Evolutionary conservation across 129 eudicot species (phyloP), one percentile per base, ranked within the genome.

Genomic region (Flaveria robusta): DNA sequence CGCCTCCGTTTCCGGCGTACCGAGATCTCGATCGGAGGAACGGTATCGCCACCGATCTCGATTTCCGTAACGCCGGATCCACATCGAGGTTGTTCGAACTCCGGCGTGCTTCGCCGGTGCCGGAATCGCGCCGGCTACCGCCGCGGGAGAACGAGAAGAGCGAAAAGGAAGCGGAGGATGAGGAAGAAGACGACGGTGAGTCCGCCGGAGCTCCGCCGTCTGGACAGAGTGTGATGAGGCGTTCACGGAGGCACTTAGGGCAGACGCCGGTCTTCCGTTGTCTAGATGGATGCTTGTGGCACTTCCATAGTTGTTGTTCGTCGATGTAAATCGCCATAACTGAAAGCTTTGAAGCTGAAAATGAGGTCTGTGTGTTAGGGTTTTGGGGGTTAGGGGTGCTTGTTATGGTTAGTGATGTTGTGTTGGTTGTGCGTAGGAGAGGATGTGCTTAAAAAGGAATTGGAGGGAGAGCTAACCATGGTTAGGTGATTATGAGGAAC

Each of bases 201-300:
- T 81, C 51, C 4, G 59, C 19, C 8, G 87, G 46, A 18, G 87
- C 19, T 26, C 83, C 90, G 79, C 96, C 88, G 37, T 86, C 47
- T 16, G 90, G 96, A 75, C 98, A 90, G 58, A 92, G 92, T 8
- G 80, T 76, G 73, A 56, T 62, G 74, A 92, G 96, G 34, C 96
- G 96, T 34, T 90, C 94, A 34, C 83, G 88, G 55, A 92, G 96
- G 74, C 98, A 92, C 20, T 72, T 72, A 5, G 98, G 92, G 77
- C 96, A 92, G n/a, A 92, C 74, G n/a, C 98, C 96, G 47, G 68
- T 90, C 31, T 77, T 85, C 2, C 87, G 86, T 1, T 89, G 79
- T 78, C 81, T 86, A 1, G 93, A 81, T 27, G 98, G 96, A 82
- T 92, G 98, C 66, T 90, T 87, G 46, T 81, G 82, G 45, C 98